Base-by-base conservation (phyloP, 2,329 filamentous ascomycete genomes). In the Xylaria sp. region DNA sequence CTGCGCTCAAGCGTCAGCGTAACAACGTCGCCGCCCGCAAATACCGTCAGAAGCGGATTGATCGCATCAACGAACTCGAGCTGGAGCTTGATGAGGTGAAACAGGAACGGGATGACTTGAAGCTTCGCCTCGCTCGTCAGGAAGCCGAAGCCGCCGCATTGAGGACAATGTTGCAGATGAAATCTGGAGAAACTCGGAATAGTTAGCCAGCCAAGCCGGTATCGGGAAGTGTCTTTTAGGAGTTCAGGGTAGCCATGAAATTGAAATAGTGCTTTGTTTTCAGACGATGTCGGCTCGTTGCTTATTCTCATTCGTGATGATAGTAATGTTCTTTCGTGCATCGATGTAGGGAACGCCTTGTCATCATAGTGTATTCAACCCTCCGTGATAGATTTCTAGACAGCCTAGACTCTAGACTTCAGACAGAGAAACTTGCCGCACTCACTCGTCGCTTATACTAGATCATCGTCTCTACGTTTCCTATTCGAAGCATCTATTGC, bases 11-110 rank as follows among this genome's bases (percentile, higher is more conserved):
- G 78, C 88, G 90, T 32, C 86, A 88, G 69, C 86, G 88, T 69
- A 92, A 93, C 78, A 92, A 90, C 14, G 84, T 91, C 69, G 90
- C 90, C n/a, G 90, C 90, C 34, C 85, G 89, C 69, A 89, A 90
- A 69, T 92, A 92, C 76, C 88, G 90, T 30, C 90, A 92, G 77
- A 91, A 90, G 77, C 87, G 89, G 54, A 84, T 92, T 39, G 90
- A 92, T 73, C 88, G 89, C 69, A 87, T 92, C 77, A 80, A 80
- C 30, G 85, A 88, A 69, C 83, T 93, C 36, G 90, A 92, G 78
- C 78, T 80, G 8, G 85, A 87, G 21, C 80, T 93, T 50, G 85
- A 84, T 55, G 83, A 85, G 51, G 85, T 89, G 75, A 86, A 86
- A 67, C 78, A 83, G 56, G 90, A 92, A 75, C 81, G 89, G 19